Conservation (phyloP, 2,329 filamentous ascomycete species). For the Microdochium trichocladiopsis region DNA sequence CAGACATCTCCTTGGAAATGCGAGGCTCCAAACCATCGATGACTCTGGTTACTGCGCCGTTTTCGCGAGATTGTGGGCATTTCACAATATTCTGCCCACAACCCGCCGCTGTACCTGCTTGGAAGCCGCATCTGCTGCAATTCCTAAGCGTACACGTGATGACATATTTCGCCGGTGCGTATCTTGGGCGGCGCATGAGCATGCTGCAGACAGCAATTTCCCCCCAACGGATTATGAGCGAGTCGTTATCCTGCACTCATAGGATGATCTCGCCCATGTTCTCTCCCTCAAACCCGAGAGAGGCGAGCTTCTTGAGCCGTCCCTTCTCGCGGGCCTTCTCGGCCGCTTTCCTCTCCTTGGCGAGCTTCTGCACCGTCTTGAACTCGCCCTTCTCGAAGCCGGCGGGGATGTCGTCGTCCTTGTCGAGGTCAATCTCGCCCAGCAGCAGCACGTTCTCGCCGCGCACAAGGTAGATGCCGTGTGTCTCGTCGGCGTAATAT, state of each 20-base stretch:
- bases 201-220: too few relatives aligned
- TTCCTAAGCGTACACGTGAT: too few relatives aligned
- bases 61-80: slow-evolving; percentile 32
- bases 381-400: slow-evolving; percentile 60
- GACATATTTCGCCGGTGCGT: too few relatives aligned
- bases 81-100: slow-evolving; percentile 58
- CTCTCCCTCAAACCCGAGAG: slow-evolving; percentile 83
- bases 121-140: too few relatives aligned
- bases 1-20: too few relatives aligned
- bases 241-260: slow-evolving; percentile 28
- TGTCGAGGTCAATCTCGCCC: slow-evolving; percentile 94
- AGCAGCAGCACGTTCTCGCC: slow-evolving; percentile 96
- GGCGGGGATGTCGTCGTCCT: slow-evolving; percentile 77
- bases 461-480: slow-evolving; percentile 84
- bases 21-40: too few relatives aligned
- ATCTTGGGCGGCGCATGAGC: too few relatives aligned
- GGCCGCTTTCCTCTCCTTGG: slow-evolving; percentile 61
- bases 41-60: background rate
- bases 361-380: slow-evolving; percentile 63
- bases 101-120: slow-evolving; percentile 7
- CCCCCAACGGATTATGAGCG: background rate
- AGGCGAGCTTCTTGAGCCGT: slow-evolving; percentile 62
- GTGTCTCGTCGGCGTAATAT: slow-evolving; percentile 76
- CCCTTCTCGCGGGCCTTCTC: slow-evolving; percentile 70
- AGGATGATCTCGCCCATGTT: slow-evolving; percentile 68